These are phyloP conservation scores for Psilocybe cubensis DNA, from an alignment of 768 basidiomycete species.

Conservation along the genomic window DNA sequence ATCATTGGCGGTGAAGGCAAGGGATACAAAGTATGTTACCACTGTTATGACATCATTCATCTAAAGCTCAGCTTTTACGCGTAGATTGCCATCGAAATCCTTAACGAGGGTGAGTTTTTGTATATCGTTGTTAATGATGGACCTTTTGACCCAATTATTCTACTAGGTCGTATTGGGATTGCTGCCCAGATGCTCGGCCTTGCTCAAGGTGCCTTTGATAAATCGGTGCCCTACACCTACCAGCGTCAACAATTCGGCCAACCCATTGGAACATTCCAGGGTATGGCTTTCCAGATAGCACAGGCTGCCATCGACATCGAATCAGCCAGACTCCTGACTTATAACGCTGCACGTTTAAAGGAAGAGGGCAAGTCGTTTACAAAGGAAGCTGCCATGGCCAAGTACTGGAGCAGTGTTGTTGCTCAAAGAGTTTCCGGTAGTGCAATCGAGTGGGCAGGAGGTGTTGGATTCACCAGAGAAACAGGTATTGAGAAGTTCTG, in stretches of 20 bases:
- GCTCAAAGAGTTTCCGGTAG: constrained; percentile 86
- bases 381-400: constrained; percentile 98
- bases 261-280: constrained; percentile 92
- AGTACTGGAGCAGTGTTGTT: constrained; percentile 88
- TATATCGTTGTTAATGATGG: too few species aligned
- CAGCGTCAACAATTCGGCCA: constrained; percentile 95
- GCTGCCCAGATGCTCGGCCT: constrained; percentile 99
- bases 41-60: background rate
- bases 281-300: constrained; percentile 94
- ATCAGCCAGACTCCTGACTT: constrained; percentile 87
- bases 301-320: constrained; percentile 90
- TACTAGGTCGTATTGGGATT: constrained; percentile 82
- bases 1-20: constrained; percentile 90
- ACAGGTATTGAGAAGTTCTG: constrained; percentile 96
- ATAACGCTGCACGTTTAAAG: constrained; percentile 95
- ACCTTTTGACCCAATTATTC: too few species aligned
- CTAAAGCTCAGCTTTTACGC: background rate
- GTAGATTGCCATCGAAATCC: constrained; percentile 91
- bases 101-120: constrained; percentile 87
- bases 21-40: constrained; percentile 75
- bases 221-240: constrained; percentile 94
- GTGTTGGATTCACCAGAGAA: constrained; percentile 90
- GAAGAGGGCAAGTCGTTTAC: constrained; percentile 87
- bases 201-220: constrained; percentile 96
- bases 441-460: constrained; percentile 97